Evolutionary conservation across 495 filamentous ascomycete species (phyloP).

Genomic region (Corynascus novoguineensis): DNA sequence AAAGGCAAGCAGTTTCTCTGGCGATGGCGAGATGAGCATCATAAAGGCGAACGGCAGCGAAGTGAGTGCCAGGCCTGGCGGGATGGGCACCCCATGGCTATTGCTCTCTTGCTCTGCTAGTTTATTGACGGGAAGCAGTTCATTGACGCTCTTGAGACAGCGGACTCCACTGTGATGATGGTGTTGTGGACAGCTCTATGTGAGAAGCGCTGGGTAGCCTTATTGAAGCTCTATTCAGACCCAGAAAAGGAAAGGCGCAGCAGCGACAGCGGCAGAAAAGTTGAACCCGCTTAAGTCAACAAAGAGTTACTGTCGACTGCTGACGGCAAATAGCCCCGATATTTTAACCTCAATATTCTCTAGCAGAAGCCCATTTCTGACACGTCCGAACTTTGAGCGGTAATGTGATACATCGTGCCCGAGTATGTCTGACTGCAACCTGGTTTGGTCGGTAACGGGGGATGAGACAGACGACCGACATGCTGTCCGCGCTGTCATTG

Average conservation of each 20-base stretch:
- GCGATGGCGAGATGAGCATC: constrained; percentile 5
- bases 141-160: constrained; percentile 13
- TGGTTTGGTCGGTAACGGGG: neutral
- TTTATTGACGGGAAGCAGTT: constrained; percentile 6
- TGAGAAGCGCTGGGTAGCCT: constrained; percentile 15
- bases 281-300: constrained; percentile 13
- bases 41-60: constrained; percentile 6
- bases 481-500: neutral
- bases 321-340: neutral
- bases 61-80: neutral
- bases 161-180: constrained; percentile 9
- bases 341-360: neutral
- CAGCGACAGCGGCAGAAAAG: constrained; percentile 8
- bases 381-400: neutral
- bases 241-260: constrained; percentile 25
- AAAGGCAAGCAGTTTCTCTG: neutral
- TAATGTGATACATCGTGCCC: constrained; percentile 2
- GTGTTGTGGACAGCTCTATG: constrained; percentile 3
- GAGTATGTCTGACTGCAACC: neutral
- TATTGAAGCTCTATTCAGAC: constrained; percentile 36
- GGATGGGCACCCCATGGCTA: constrained; percentile 5
- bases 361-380: neutral
- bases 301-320: constrained; percentile 5
- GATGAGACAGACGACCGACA: too few relatives aligned
- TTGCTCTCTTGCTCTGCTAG: constrained; percentile 12